phyloP scores from a whole-genome alignment of 805 yeast genomes.

The Lipomyces japonicus region DNA sequence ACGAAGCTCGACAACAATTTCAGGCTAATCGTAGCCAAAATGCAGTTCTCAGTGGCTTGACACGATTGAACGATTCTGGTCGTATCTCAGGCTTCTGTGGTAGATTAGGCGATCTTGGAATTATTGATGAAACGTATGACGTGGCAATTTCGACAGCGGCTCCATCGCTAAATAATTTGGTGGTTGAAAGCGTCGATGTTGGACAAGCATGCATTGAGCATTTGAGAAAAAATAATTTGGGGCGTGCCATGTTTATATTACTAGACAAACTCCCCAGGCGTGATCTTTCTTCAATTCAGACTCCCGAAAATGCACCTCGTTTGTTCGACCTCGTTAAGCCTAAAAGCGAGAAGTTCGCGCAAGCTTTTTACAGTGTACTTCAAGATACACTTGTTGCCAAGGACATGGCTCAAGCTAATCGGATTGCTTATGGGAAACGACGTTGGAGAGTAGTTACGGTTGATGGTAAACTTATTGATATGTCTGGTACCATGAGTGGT shows the following conservation, averaged over 20 bases:
- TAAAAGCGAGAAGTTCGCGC: constrained; percentile 61
- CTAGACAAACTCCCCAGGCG: constrained; percentile 67
- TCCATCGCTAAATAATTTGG: constrained; percentile 85
- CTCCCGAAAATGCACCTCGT: constrained; percentile 76
- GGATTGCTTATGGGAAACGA: constrained; percentile 77
- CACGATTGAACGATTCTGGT: constrained; percentile 70
- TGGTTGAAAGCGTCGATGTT: constrained; percentile 72
- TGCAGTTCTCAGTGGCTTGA: constrained; percentile 65
- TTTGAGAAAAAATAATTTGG: constrained; percentile 74
- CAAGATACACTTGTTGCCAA: constrained; percentile 84
- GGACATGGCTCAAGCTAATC: constrained; percentile 72
- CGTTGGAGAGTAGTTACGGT: constrained; percentile 88
- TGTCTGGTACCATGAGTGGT: constrained; percentile 94
- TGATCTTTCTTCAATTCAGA: constrained; percentile 53
- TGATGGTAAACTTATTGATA: constrained; percentile 87
- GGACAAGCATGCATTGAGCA: constrained; percentile 79
- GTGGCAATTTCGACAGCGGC: constrained; percentile 94
- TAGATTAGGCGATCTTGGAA: constrained; percentile 87
- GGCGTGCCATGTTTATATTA: constrained; percentile 84
- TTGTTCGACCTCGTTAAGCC: constrained; percentile 79
- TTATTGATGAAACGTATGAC: constrained; percentile 82
- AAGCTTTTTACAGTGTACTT: constrained; percentile 85
- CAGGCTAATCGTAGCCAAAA: constrained; percentile 62
- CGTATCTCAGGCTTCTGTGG: constrained; percentile 66
- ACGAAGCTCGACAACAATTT: constrained; percentile 62